Percentiles rank a stretch among this genome's conserved stretches.
Conservation (phyloP, 192 early-diverging fungal species). For the Coemansia sp. region DNA sequence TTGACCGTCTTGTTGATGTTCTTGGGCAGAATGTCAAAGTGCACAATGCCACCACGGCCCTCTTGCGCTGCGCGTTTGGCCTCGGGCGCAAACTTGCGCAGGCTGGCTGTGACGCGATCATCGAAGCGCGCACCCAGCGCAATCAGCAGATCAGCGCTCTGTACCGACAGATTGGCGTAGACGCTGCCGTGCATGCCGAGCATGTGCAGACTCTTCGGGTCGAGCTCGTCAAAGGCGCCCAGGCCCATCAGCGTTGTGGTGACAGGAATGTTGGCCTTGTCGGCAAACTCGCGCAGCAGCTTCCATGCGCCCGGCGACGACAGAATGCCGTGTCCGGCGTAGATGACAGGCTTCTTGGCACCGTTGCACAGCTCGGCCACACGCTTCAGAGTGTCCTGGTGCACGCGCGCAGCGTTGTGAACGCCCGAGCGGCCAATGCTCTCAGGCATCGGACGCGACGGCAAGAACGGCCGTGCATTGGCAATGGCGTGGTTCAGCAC, state of each 20-base stretch:
- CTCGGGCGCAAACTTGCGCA: slow-evolving; percentile 90
- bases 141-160: slow-evolving; percentile 92
- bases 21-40: slow-evolving; percentile 99
- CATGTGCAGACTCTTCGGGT: slow-evolving; percentile 93
- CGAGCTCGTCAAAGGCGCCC: slow-evolving; percentile 90
- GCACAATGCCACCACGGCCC: slow-evolving; percentile 91
- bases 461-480: slow-evolving; percentile 64
- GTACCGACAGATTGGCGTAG: slow-evolving; percentile 98
- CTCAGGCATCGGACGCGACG: slow-evolving; percentile 62
- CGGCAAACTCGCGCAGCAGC: slow-evolving; percentile 79
- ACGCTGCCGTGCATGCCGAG: slow-evolving; percentile 98
- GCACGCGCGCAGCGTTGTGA: slow-evolving; percentile 54
- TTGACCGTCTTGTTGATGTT: slow-evolving; percentile 99
- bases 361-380: slow-evolving; percentile 84
- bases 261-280: slow-evolving; percentile 90
- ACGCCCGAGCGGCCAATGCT: slow-evolving; percentile 57
- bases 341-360: slow-evolving; percentile 90
- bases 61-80: slow-evolving; percentile 85
- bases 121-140: slow-evolving; percentile 97
- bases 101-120: slow-evolving; percentile 94
- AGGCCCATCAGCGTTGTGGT: slow-evolving; percentile 95
- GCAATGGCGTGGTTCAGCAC: slow-evolving; percentile 84
- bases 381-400: slow-evolving; percentile 60
- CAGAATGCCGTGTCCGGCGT: slow-evolving; percentile 92
- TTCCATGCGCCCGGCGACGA: slow-evolving; percentile 78